A percentile compares a stretch with the other conserved stretches of the same genome.
These are phyloP conservation scores for Ganoderma sp. DNA, from an alignment of 1,284 basidiomycete species.

Conservation along the genomic window DNA sequence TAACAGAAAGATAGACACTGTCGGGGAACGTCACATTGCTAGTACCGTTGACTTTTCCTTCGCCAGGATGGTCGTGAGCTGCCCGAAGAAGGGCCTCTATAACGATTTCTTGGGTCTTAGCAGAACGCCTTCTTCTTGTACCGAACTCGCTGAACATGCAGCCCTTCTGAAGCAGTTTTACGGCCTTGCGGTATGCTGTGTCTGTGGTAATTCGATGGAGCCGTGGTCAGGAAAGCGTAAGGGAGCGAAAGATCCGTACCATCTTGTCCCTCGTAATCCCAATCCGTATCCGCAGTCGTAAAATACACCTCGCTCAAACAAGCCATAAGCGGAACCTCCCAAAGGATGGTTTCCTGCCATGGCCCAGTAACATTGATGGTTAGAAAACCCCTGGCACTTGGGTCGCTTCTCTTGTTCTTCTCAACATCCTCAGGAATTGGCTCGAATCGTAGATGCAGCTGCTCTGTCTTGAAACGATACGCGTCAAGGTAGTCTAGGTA, in stretches of 20 bases:
- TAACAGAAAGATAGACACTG: background rate
- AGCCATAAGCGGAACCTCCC: slow-evolving; percentile 96
- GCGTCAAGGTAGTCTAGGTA: slow-evolving; percentile 82
- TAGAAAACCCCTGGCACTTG: slow-evolving; percentile 60
- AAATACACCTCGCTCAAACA: slow-evolving; percentile 85
- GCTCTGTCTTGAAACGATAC: slow-evolving; percentile 82
- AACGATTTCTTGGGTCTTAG: slow-evolving; percentile 80
- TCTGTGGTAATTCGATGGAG: slow-evolving; percentile 35
- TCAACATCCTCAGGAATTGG: slow-evolving; percentile 56
- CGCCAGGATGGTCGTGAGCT: slow-evolving; percentile 53
- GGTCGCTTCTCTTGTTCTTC: slow-evolving; percentile 30
- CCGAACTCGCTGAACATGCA: slow-evolving; percentile 93
- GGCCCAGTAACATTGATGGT: slow-evolving; percentile 77
- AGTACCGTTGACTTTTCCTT: slow-evolving; percentile 79
- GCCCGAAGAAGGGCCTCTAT: slow-evolving; percentile 74
- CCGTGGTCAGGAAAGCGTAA: too few relatives aligned
- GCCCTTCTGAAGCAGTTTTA: slow-evolving; percentile 67
- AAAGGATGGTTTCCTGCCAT: slow-evolving; percentile 93
- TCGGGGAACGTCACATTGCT: slow-evolving; percentile 70
- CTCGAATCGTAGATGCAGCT: slow-evolving; percentile 77
- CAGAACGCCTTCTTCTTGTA: slow-evolving; percentile 86
- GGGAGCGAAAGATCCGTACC: slow-evolving; percentile 46
- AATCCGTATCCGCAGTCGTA: slow-evolving; percentile 73
- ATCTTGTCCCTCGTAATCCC: slow-evolving; percentile 83
- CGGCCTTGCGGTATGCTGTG: slow-evolving; percentile 75